These are phyloP conservation scores for Blumeria graminis DNA, from an alignment of 2,329 filamentous ascomycete species.

Conservation along the genomic window DNA sequence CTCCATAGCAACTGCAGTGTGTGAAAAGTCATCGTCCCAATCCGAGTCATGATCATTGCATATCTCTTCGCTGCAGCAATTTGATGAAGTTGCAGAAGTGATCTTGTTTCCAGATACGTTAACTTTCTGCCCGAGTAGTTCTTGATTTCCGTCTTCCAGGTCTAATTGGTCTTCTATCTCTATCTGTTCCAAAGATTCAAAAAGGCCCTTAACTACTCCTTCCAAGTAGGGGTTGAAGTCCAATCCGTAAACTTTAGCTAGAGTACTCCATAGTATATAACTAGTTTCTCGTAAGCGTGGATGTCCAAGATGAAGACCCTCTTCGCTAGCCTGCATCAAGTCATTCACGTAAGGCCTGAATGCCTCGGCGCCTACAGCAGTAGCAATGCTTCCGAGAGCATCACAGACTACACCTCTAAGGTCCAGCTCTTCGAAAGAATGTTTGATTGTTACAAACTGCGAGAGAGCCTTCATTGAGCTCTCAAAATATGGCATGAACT, in stretches of 20 bases:
- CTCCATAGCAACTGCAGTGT: conserved; percentile 76
- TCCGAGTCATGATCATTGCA: conserved; percentile 57
- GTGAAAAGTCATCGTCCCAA: conserved; percentile 61
- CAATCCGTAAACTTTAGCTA: conserved; percentile 81
- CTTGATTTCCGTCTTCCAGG: conserved; percentile 48
- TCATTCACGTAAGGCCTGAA: conserved; percentile 84
- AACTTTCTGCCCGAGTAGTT: conserved; percentile 52
- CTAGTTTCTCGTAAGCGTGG: conserved; percentile 83
- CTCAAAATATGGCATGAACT: conserved; percentile 79
- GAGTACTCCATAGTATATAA: conserved; percentile 87
- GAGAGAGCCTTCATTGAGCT: conserved; percentile 77
- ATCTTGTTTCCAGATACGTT: conserved; percentile 64
- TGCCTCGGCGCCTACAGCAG: conserved; percentile 59
- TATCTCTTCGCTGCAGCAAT: conserved; percentile 33
- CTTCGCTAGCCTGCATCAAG: conserved; percentile 78
- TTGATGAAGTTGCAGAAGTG: conserved; percentile 44
- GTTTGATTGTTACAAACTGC: conserved; percentile 63
- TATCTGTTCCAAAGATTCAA: conserved; percentile 69
- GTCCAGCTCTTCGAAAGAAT: conserved; percentile 70
- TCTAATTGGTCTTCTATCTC: conserved; percentile 60
- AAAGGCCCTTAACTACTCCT: conserved; percentile 56
- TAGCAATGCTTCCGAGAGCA: conserved; percentile 77
- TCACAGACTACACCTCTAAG: conserved; percentile 78
- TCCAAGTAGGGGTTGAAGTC: conserved; percentile 57
- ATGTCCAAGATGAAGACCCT: conserved; percentile 70